A percentile compares a stretch with the other conserved stretches of the same genome.
These are phyloP conservation scores for Blastocystis sp. DNA, from an alignment of 352 stramenopile genomes.

Conservation along the genomic window DNA sequence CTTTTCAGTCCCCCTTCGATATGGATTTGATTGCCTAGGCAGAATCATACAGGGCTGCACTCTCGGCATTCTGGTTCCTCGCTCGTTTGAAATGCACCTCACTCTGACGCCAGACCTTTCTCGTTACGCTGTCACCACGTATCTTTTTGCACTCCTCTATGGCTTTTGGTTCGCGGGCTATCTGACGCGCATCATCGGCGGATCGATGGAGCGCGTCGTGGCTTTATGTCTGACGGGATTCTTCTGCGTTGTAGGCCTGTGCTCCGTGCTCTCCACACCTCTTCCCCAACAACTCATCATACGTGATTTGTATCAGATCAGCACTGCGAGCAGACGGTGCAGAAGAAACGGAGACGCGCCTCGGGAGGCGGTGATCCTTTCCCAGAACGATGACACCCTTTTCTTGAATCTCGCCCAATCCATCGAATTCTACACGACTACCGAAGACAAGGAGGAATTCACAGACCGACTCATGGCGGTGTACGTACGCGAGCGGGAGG, in stretches of 20 bases:
- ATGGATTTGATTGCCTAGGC: neutral
- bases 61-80: neutral
- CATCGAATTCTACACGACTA: neutral
- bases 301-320: neutral
- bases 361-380: neutral
- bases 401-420: neutral
- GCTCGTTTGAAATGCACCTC: neutral
- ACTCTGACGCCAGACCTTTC: neutral
- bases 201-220: neutral
- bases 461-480: neutral
- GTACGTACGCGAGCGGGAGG: neutral
- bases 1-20: neutral
- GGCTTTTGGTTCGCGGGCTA: conserved; percentile 8
- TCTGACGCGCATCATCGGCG: neutral
- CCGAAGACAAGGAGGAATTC: neutral
- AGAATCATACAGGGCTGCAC: neutral
- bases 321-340: neutral
- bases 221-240: neutral
- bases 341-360: neutral
- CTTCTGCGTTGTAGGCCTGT: neutral
- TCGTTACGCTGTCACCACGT: neutral
- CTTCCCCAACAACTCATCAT: neutral
- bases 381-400: neutral
- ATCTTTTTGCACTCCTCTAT: neutral
- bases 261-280: neutral